Conservation (phyloP, 2,329 filamentous ascomycete species). For the Penicillium capsulatum region DNA sequence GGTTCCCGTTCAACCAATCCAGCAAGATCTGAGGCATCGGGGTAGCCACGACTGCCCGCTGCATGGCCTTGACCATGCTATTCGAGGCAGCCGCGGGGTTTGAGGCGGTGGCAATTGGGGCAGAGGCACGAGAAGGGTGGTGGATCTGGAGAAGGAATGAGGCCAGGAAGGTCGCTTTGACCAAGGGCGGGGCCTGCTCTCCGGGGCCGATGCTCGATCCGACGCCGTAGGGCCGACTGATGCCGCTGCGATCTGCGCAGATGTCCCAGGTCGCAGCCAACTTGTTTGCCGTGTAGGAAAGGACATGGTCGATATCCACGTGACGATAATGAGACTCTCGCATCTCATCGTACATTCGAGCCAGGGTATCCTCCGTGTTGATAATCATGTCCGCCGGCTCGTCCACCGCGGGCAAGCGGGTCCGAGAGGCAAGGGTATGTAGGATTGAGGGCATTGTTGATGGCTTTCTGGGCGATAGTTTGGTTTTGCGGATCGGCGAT, state of each 20-base stretch:
- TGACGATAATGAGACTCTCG: conserved; percentile 32
- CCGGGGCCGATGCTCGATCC: conserved; percentile 63
- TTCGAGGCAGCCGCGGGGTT: conserved; percentile 26
- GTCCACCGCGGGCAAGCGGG: conserved; percentile 55
- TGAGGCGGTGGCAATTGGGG: conserved; percentile 18
- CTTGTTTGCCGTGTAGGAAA: conserved; percentile 35
- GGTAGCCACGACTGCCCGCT: conserved; percentile 25
- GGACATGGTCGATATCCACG: conserved; percentile 27
- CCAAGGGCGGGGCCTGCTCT: conserved; percentile 57
- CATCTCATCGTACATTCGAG: conserved; percentile 55
- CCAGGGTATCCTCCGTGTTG: conserved; percentile 67
- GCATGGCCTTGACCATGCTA: conserved; percentile 28
- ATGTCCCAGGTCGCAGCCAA: conserved; percentile 35
- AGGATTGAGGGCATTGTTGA: conserved; percentile 68
- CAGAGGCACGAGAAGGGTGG: conserved; percentile 55
- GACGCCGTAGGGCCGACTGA: conserved; percentile 34
- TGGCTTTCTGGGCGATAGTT: conserved; percentile 45
- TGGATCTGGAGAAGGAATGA: conserved; percentile 73
- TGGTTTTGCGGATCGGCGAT: conserved; percentile 33
- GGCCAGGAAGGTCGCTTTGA: conserved; percentile 75
- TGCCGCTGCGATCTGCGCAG: conserved; percentile 41
- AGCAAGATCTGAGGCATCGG: conserved; percentile 73
- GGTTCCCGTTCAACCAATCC: conserved; percentile 73
- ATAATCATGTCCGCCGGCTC: conserved; percentile 71
- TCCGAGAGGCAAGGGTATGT: conserved; percentile 60